Percentiles rank a stretch among this genome's conserved stretches.
These are phyloP conservation scores for Farysia itapuensis DNA, from an alignment of 1,284 basidiomycete genomes.

Conservation along the genomic window DNA sequence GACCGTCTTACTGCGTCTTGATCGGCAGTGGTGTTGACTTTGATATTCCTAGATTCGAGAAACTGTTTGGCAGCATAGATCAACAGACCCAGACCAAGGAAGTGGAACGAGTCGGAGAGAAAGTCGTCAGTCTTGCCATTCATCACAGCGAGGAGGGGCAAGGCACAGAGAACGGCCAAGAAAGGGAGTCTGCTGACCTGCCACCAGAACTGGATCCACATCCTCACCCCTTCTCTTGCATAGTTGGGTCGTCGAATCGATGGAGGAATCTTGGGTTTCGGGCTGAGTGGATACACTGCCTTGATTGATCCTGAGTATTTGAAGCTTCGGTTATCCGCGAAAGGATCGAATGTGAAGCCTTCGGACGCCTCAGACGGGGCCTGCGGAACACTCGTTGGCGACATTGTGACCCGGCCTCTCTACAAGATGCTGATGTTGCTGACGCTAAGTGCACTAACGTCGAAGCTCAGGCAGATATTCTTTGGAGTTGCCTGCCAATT, in stretches of 20 bases:
- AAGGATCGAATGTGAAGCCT: slow-evolving; percentile 47
- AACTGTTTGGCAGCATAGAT: slow-evolving; percentile 41
- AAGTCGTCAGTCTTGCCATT: slow-evolving; percentile 7
- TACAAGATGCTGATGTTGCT: too few relatives aligned
- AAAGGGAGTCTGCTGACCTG: slow-evolving; percentile 40
- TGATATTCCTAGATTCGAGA: slow-evolving; percentile 50
- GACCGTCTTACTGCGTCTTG: slow-evolving; percentile 53
- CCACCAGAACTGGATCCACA: slow-evolving; percentile 36
- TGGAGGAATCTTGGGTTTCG: slow-evolving; percentile 51
- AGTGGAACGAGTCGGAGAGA: slow-evolving; percentile 2
- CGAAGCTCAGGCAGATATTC: too few relatives aligned
- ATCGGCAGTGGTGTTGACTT: slow-evolving; percentile 45
- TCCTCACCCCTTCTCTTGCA: slow-evolving; percentile 56
- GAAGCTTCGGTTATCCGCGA: slow-evolving; percentile 40
- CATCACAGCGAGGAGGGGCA: background rate
- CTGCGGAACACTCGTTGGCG: too few relatives aligned
- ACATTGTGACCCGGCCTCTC: too few relatives aligned
- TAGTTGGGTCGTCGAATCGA: slow-evolving; percentile 56
- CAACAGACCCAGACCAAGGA: slow-evolving; percentile 22
- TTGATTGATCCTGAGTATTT: slow-evolving; percentile 49
- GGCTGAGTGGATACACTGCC: slow-evolving; percentile 53
- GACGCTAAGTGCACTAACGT: too few relatives aligned
- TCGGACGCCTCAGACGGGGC: too few relatives aligned
- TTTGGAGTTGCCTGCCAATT: too few relatives aligned
- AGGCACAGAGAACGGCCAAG: slow-evolving; percentile 20